Evolutionary conservation across 305 asterid genomes (phyloP), one percentile per base, ranked within the genome.

Genomic region (Galium porrigens): DNA sequence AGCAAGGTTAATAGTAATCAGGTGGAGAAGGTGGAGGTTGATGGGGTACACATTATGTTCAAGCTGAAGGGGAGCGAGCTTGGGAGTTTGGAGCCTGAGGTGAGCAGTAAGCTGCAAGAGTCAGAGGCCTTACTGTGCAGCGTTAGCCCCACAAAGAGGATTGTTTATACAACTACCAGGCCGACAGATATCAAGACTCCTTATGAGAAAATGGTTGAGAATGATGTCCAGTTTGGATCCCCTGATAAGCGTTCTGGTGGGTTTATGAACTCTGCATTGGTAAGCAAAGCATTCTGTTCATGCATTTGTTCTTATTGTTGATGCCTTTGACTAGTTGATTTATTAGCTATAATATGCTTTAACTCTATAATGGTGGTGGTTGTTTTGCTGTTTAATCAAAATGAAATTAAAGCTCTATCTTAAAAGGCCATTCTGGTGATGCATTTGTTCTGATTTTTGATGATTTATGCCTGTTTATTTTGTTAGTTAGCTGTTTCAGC

Each of bases 201-300:
- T 1, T 94, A 94, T 68, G 96, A 90, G 74, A 87, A 87, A 83
- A 94, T 94, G 99, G 73, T 90, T 17, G 97, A 90, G 76, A 87
- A 94, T 78, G 83, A 83, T 76, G 99, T 94, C 53, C 94, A 87
- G 84, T 94, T 90, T 78, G 96, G 99, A 51, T 94, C 96, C 34
- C 99, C 96, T 0, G 96, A 94, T 79, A 94, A 90, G 85, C 84
- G 95, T 81, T 87, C 99, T 49, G 99, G 99, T 30, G 97, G 97
- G 42, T 85, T 94, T 83, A 68, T 94, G 84, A 87, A 86, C 71
- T 86, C 97, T 65, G 97, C 96, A 46, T 70, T 90, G 97, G 99
- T 90, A 82, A 86, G 96, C 76, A 46, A 46, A 15, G 2, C 20
- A 46, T 46, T 46, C 51, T 14, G 51, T 17, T 44, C 18, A 14